Percentiles rank a stretch among this genome's conserved stretches.
phyloP scores from a whole-genome alignment of 1,284 basidiomycete species.

The Ustilago esculenta region DNA sequence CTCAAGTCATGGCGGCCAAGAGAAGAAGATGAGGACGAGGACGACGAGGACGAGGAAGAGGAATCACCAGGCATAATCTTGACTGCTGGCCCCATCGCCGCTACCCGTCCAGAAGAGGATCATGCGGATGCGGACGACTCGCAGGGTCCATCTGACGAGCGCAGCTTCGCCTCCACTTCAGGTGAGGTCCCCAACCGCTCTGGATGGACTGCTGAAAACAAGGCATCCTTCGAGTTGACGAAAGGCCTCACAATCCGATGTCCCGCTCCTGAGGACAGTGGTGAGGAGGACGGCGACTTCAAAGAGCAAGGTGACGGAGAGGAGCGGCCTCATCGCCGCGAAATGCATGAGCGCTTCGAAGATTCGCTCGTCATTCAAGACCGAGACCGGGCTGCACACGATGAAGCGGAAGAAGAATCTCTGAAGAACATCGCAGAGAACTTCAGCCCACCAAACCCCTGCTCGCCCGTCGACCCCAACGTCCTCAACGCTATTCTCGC shows the following conservation, averaged over 20 bases:
- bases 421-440: not conserved
- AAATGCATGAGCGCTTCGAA: constrained; percentile 33
- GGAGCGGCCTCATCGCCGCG: constrained; percentile 7
- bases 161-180: constrained; percentile 35
- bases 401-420: not conserved
- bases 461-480: constrained; percentile 81
- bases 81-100: constrained; percentile 21
- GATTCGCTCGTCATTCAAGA: constrained; percentile 35
- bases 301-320: constrained; percentile 9
- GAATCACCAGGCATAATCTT: constrained; percentile 11
- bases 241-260: constrained; percentile 42
- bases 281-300: constrained; percentile 16
- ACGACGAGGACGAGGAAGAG: constrained; percentile 25
- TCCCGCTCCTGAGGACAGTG: constrained; percentile 14
- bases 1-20: constrained; percentile 22
- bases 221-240: constrained; percentile 41
- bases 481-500: constrained; percentile 75
- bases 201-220: constrained; percentile 36
- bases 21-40: constrained; percentile 16
- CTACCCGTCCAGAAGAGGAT: too few species aligned
- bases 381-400: not conserved
- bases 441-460: constrained; percentile 77
- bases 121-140: constrained; percentile 34
- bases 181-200: constrained; percentile 34
- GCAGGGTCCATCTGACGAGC: constrained; percentile 28